phyloP scores from a whole-genome alignment of 192 early-diverging fungal species.

The Entomortierella beljakovae region DNA sequence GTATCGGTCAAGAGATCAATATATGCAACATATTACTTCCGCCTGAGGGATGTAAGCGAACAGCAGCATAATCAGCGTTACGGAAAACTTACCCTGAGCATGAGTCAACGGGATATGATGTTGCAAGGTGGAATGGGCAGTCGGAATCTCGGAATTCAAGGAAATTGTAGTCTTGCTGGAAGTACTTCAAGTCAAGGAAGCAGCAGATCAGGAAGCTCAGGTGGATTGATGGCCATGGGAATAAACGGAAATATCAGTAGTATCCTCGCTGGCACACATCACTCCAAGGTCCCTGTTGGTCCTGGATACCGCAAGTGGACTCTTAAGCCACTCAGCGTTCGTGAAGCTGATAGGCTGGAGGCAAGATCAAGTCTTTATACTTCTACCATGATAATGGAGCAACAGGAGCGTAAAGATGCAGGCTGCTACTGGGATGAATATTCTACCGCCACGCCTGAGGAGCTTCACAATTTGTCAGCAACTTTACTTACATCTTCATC shows the following conservation, averaged over 20 bases:
- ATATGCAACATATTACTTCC: constrained; percentile 74
- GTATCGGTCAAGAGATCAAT: constrained; percentile 74
- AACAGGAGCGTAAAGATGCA: constrained; percentile 36
- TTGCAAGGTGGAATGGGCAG: too few relatives aligned
- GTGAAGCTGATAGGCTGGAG: constrained; percentile 43
- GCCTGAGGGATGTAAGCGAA: constrained; percentile 64
- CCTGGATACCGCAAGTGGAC: constrained; percentile 53
- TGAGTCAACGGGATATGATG: constrained; percentile 31
- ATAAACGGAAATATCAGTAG: not conserved
- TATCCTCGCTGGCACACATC: constrained; percentile 5
- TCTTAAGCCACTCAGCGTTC: constrained; percentile 42
- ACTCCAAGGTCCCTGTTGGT: constrained; percentile 31
- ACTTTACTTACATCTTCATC: not conserved
- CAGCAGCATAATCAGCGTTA: constrained; percentile 36
- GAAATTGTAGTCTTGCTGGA: not conserved
- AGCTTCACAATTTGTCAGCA: constrained; percentile 19
- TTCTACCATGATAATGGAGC: constrained; percentile 47
- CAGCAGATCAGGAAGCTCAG: constrained; percentile 8
- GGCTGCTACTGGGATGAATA: constrained; percentile 46
- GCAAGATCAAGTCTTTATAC: constrained; percentile 37
- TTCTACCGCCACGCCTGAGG: constrained; percentile 23
- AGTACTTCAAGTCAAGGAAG: not conserved
- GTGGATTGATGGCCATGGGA: constrained; percentile 9
- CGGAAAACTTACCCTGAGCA: constrained; percentile 27
- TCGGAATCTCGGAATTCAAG: too few relatives aligned